Evolutionary conservation across 2,329 filamentous ascomycete species (phyloP).

Genomic region (Aspergillus udagawae): DNA sequence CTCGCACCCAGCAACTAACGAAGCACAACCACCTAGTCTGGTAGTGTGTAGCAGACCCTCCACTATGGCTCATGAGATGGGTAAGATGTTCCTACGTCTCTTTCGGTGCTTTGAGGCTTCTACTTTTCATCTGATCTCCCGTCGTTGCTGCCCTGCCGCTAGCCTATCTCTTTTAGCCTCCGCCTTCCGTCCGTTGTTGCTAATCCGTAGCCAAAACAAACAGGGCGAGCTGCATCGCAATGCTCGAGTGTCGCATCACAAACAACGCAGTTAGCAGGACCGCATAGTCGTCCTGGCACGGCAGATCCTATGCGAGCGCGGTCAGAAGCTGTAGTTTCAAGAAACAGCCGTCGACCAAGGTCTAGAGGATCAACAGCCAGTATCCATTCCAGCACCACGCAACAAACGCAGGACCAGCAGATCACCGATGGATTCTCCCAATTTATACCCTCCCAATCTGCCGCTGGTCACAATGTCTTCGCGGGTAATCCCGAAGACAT

Average conservation of each 20-base stretch:
- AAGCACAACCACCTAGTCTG: constrained; percentile 13
- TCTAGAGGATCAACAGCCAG: constrained; percentile 47
- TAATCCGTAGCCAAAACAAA: constrained; percentile 12
- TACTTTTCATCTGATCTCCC: background rate
- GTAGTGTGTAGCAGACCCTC: constrained; percentile 12
- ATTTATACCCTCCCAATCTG: constrained; percentile 35
- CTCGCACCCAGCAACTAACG: constrained; percentile 17
- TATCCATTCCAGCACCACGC: constrained; percentile 45
- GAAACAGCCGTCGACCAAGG: constrained; percentile 38
- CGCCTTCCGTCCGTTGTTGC: constrained; percentile 4
- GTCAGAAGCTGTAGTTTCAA: constrained; percentile 39
- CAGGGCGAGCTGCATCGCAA: constrained; percentile 37
- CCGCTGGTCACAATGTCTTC: constrained; percentile 33
- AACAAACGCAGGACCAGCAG: constrained; percentile 42
- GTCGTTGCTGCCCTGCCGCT: constrained; percentile 2
- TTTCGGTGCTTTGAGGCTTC: background rate
- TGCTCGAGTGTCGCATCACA: constrained; percentile 36
- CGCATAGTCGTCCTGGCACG: constrained; percentile 39
- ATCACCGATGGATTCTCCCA: constrained; percentile 36
- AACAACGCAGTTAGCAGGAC: constrained; percentile 33
- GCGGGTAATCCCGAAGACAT: constrained; percentile 42
- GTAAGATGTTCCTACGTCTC: constrained; percentile 17
- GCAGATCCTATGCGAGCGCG: constrained; percentile 39
- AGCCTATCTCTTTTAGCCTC: background rate
- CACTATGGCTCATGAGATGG: constrained; percentile 31